phyloP scores from a whole-genome alignment of 2,329 filamentous ascomycete genomes.

The Pseudogymnoascus sp. region DNA sequence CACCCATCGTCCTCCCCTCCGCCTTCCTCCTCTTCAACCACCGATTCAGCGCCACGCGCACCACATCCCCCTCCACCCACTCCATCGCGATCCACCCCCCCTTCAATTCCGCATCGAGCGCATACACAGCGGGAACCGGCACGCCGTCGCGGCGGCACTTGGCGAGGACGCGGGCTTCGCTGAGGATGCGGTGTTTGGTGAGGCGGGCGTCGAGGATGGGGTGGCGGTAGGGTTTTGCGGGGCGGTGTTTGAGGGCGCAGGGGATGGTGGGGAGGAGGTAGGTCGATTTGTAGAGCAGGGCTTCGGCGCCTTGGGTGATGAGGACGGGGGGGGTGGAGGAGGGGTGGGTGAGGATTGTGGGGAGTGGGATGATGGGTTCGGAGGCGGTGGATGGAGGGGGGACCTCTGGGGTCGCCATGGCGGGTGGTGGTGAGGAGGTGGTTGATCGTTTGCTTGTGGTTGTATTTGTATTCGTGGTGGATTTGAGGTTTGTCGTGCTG shows the following conservation, averaged over 20 bases:
- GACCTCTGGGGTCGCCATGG: conserved; percentile 9
- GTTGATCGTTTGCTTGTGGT: conserved; percentile 7
- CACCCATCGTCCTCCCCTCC: conserved; percentile 14
- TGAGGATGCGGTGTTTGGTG: conserved; percentile 77
- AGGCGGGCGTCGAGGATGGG: conserved; percentile 79
- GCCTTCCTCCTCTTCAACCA: conserved; percentile 46
- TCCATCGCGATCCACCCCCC: conserved; percentile 74
- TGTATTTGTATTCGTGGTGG: conserved; percentile 8
- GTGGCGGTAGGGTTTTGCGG: conserved; percentile 85
- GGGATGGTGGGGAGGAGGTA: conserved; percentile 62
- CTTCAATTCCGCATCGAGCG: conserved; percentile 44
- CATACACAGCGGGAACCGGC: conserved; percentile 73
- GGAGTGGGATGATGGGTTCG: conserved; percentile 40
- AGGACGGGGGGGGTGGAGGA: conserved; percentile 54
- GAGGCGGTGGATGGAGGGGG: conserved; percentile 8
- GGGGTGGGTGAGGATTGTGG: conserved; percentile 56
- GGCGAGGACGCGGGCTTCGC: conserved; percentile 78
- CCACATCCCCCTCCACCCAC: conserved; percentile 69
- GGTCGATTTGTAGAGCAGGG: conserved; percentile 79
- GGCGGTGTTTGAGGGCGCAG: conserved; percentile 84
- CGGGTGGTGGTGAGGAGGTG: background rate
- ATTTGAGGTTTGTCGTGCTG: background rate
- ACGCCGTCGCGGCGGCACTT: conserved; percentile 74
- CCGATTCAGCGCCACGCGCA: conserved; percentile 61
- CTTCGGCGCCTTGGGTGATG: conserved; percentile 91